These are phyloP conservation scores for Penicillium dipodomyicola DNA, from an alignment of 495 filamentous ascomycete species.

Conservation along the genomic window DNA sequence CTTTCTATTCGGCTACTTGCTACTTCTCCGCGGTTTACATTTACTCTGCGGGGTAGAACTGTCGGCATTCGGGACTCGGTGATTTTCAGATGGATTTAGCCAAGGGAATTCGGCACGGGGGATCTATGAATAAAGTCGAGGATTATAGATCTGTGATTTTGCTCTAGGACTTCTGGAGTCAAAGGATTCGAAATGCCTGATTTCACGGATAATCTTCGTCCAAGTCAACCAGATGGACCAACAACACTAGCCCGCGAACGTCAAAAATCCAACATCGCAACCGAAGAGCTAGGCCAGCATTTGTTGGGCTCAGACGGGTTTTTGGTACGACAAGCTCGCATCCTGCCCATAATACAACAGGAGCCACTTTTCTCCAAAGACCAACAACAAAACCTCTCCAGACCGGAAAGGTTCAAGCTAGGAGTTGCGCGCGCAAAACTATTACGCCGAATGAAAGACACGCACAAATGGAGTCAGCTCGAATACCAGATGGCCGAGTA, in stretches of 20 bases:
- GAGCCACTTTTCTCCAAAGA: constrained; percentile 44
- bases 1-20: constrained; percentile 25
- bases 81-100: constrained; percentile 9
- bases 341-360: constrained; percentile 35
- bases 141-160: not conserved
- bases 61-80: constrained; percentile 30
- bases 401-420: constrained; percentile 46
- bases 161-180: not conserved
- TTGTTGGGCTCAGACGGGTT: constrained; percentile 41
- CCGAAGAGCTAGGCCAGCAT: constrained; percentile 39
- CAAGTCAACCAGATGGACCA: constrained; percentile 36
- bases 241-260: constrained; percentile 41
- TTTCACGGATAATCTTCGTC: constrained; percentile 47
- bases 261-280: constrained; percentile 33
- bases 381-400: constrained; percentile 44
- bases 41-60: constrained; percentile 14
- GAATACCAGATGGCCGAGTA: constrained; percentile 48
- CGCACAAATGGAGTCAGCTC: constrained; percentile 40
- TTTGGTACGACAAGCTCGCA: constrained; percentile 40
- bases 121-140: not conserved
- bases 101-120: not conserved
- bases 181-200: constrained; percentile 36
- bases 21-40: constrained; percentile 23
- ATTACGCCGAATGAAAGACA: constrained; percentile 38
- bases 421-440: constrained; percentile 48